Conservation (phyloP, 2,329 filamentous ascomycete genomes). For the Catunica adiposa region DNA sequence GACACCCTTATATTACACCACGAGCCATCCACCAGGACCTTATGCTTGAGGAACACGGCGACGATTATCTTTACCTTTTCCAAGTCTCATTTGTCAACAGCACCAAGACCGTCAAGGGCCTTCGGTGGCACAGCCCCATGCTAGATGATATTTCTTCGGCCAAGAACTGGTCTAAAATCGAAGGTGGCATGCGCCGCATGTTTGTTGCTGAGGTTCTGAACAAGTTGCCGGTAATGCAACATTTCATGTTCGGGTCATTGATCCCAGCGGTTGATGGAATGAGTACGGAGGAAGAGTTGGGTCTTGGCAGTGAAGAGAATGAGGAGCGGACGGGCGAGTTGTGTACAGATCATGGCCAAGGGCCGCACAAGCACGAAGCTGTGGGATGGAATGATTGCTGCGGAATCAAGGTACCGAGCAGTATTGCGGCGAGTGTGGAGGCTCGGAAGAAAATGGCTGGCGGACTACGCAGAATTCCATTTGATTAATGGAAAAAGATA, state of each 20-base stretch:
- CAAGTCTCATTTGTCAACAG: slow-evolving; percentile 90
- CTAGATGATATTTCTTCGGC: slow-evolving; percentile 90
- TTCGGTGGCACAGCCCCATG: slow-evolving; percentile 97
- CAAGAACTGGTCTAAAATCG: slow-evolving; percentile 81
- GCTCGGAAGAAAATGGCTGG: slow-evolving; percentile 56
- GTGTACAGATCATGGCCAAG: slow-evolving; percentile 33
- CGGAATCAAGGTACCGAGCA: slow-evolving; percentile 92
- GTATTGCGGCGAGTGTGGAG: slow-evolving; percentile 77
- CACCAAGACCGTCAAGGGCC: slow-evolving; percentile 85
- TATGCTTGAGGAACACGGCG: slow-evolving; percentile 68
- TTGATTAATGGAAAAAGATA: slow-evolving; percentile 39
- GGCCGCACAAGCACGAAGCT: slow-evolving; percentile 42
- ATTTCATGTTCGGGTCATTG: slow-evolving; percentile 83
- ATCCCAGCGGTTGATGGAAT: slow-evolving; percentile 69
- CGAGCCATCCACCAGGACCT: slow-evolving; percentile 75
- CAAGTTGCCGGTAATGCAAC: slow-evolving; percentile 96
- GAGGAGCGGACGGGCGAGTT: slow-evolving; percentile 41
- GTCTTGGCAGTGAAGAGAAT: slow-evolving; percentile 29
- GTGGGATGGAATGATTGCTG: slow-evolving; percentile 89
- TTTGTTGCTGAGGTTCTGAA: slow-evolving; percentile 82
- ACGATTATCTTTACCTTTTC: slow-evolving; percentile 77
- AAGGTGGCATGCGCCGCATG: slow-evolving; percentile 92
- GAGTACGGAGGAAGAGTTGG: slow-evolving; percentile 45
- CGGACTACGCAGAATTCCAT: slow-evolving; percentile 57
- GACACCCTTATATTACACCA: slow-evolving; percentile 66